Percentiles rank a stretch among this genome's conserved stretches.
phyloP scores from a whole-genome alignment of 208 protist species.

The Leishmania aethiopica region DNA sequence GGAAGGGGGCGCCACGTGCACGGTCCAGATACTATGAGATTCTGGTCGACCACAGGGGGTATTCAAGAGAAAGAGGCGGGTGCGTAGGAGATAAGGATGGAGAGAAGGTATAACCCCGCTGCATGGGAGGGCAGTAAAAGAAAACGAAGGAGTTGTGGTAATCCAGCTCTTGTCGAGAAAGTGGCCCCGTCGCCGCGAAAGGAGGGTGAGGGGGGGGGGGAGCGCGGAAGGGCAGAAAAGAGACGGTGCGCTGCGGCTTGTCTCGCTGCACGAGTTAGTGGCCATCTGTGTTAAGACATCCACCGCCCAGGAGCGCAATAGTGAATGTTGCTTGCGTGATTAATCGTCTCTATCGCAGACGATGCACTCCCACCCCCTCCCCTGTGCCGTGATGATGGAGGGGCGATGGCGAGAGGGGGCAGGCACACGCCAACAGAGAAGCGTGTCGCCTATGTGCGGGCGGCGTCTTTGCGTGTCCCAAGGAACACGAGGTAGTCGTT shows the following conservation, averaged over 20 bases:
- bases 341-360: neutral
- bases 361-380: neutral
- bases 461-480: conserved; percentile 66
- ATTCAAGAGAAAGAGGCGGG: neutral
- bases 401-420: neutral
- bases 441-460: conserved; percentile 4
- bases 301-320: neutral
- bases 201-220: no score
- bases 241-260: neutral
- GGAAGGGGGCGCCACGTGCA: neutral
- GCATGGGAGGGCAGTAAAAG: conserved; percentile 1
- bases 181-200: neutral
- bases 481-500: conserved; percentile 74
- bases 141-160: neutral
- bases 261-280: neutral
- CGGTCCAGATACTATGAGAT: neutral
- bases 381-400: neutral
- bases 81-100: neutral
- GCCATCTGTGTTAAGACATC: neutral
- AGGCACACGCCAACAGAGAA: neutral
- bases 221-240: neutral
- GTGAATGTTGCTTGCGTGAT: neutral
- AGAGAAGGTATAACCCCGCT: neutral
- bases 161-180: neutral
- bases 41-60: neutral